These are phyloP conservation scores for Puya raimondii DNA, from an alignment of 176 grass and related monocot genomes.

Conservation along the genomic window DNA sequence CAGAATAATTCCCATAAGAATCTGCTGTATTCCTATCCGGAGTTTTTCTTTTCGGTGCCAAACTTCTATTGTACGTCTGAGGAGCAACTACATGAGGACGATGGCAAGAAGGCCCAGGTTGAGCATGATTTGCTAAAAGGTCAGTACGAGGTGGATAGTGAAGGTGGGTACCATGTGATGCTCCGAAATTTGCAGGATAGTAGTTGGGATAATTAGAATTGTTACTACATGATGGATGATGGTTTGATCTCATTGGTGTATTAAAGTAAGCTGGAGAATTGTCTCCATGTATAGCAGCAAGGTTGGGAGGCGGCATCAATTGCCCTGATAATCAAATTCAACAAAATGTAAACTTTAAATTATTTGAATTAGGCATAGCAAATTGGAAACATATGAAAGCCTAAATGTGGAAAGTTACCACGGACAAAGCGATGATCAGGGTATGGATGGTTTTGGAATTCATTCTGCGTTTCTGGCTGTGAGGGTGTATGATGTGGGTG, in stretches of 20 bases:
- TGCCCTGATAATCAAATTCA: background rate
- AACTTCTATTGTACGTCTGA: background rate
- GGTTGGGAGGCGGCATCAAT: background rate
- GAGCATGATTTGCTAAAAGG: background rate
- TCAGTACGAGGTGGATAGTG: background rate
- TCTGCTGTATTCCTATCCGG: background rate
- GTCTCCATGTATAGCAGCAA: background rate
- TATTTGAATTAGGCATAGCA: background rate
- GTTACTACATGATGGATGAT: background rate
- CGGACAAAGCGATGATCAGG: background rate
- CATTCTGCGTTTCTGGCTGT: background rate
- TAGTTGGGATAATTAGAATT: background rate
- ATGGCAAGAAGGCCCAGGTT: background rate
- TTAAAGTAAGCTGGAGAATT: background rate
- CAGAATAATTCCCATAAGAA: background rate
- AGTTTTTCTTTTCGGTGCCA: background rate
- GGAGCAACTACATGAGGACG: background rate
- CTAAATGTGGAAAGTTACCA: background rate
- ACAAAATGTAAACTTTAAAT: background rate
- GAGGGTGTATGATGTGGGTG: background rate
- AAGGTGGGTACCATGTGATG: background rate
- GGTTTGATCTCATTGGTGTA: background rate
- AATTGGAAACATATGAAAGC: background rate
- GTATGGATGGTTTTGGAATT: background rate
- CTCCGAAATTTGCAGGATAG: background rate